phyloP scores from a whole-genome alignment of 352 stramenopile species.

The Phytophthora sansomeana region DNA sequence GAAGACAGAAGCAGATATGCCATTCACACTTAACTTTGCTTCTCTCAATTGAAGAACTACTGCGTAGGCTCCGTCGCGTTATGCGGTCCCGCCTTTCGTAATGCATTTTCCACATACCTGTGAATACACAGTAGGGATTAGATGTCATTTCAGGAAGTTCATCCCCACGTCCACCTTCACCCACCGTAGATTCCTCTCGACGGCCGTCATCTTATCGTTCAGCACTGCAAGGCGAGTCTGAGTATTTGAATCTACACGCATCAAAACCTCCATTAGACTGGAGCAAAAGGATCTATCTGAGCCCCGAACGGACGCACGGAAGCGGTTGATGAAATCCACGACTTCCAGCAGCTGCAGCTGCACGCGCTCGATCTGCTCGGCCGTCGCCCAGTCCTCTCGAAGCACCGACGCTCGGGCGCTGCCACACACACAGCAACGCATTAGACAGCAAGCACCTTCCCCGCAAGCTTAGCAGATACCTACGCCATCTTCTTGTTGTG shows the following conservation, averaged over 20 bases:
- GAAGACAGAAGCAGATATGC: not conserved
- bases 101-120: conserved; percentile 53
- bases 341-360: conserved; percentile 65
- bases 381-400: conserved; percentile 63
- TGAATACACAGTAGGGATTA: not conserved
- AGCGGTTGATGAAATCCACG: conserved; percentile 70
- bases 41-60: not conserved
- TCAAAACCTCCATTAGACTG: not conserved
- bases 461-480: not conserved
- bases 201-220: conserved; percentile 48
- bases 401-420: conserved; percentile 43
- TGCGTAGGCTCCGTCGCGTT: not conserved
- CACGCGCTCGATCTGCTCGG: conserved; percentile 53
- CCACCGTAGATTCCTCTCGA: conserved; percentile 59
- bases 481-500: not conserved
- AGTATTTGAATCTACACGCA: conserved; percentile 49
- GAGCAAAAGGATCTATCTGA: not conserved
- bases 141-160: no score
- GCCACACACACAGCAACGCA: not conserved
- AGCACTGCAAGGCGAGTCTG: conserved; percentile 51
- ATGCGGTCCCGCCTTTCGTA: conserved; percentile 22
- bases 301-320: conserved; percentile 42
- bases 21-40: not conserved
- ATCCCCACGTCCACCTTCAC: not conserved
- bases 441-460: not conserved